Conservation (phyloP, 805 yeast species). For the Clavispora asparagi region DNA sequence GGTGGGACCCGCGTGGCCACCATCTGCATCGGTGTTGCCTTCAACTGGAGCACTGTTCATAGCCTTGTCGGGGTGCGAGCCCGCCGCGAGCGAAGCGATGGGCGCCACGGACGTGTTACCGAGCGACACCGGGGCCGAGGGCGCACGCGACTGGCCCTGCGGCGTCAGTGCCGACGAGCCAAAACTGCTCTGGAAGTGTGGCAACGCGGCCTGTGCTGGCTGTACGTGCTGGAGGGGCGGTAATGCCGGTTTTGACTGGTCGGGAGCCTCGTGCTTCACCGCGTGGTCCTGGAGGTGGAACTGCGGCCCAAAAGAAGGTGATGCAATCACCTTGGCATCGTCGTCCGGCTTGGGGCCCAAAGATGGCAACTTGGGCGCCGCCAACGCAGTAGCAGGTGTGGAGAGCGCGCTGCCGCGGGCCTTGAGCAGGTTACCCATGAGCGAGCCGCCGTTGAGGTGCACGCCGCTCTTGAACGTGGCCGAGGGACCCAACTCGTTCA, state of each 20-base stretch:
- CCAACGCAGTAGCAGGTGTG: conserved; percentile 36
- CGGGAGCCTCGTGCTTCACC: conserved; percentile 4
- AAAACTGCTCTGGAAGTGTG: conserved; percentile 21
- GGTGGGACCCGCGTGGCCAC: background rate
- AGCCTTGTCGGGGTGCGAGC: background rate
- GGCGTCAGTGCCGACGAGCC: background rate
- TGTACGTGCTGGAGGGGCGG: conserved; percentile 19
- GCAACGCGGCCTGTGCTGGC: conserved; percentile 14
- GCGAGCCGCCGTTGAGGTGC: conserved; percentile 24
- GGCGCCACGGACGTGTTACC: conserved; percentile 56
- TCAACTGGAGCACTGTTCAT: background rate
- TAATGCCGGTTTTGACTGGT: conserved; percentile 11
- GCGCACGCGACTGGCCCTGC: background rate
- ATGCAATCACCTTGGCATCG: conserved; percentile 18
- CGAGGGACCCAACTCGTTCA: conserved; percentile 39
- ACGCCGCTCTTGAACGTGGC: conserved; percentile 32
- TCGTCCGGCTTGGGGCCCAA: conserved; percentile 14
- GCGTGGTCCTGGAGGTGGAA: conserved; percentile 18
- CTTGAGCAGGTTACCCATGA: conserved; percentile 19
- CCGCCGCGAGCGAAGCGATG: conserved; percentile 55
- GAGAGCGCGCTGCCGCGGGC: conserved; percentile 16
- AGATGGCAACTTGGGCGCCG: conserved; percentile 30
- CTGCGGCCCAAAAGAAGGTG: conserved; percentile 47
- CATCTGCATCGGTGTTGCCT: background rate
- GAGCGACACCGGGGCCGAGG: conserved; percentile 17